Base-by-base conservation (phyloP, 805 yeast genomes). In the Candida palmyrensis region DNA sequence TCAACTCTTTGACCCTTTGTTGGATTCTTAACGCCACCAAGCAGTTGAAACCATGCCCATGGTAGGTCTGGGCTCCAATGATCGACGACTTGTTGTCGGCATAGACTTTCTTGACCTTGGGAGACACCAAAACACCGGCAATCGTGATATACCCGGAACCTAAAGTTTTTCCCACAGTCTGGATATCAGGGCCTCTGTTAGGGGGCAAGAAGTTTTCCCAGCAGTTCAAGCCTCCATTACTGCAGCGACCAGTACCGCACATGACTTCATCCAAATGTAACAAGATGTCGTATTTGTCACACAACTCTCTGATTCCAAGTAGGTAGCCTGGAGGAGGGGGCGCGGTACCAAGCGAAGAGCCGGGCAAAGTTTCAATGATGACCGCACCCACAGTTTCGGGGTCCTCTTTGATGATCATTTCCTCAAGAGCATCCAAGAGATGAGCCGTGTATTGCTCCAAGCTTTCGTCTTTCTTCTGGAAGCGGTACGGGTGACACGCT, bases 241-340 rank as follows among this genome's bases (percentile, higher is more conserved):
- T 42, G 26, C 51, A 47, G 34, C 62, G 47, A 21, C 62, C 62
- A 13, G 60, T 56, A 11, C 62, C 62, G 45, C 62, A 58, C 65
- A 58, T 57, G 16, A 56, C 63, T 43, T 57, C 62, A 33, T 57
- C 62, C 18, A 55, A 41, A 49, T 51, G 51, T 38, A 57, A 42
- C 25, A 57, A 29, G 27, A 55, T 43, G 30, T 51, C 62, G 39
- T 57, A 55, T 40, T 56, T 58, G 43, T 45, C 48, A 38, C 61
- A 57, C 23, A 58, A 37, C 33, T 47, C 42, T 35, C 62, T 48
- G 16, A 55, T 32, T 3, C 58, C 59, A n/a, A 40, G 33, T 29
- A 55, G 40, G 42, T 53, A 53, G 8, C 51, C 50, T 25, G 51
- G 45, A 9, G 53, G 48, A 19, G 57, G 55, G n/a, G 49, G 47